A percentile compares a stretch with the other conserved stretches of the same genome.
Conservation (phyloP, 352 stramenopile genomes). For the Phytophthora tubulina region DNA sequence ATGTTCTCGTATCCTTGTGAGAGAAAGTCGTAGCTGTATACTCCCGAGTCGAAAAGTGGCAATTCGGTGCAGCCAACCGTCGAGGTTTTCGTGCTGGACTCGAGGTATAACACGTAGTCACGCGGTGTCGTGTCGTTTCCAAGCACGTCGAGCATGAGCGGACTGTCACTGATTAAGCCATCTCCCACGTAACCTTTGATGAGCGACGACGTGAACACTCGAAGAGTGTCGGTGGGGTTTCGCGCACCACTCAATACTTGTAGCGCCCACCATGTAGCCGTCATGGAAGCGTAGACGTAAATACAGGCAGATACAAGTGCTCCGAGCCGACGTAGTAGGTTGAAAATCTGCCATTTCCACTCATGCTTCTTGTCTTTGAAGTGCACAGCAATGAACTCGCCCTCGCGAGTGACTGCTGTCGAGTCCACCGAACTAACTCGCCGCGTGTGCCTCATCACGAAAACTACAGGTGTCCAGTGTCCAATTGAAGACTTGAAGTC, state of each 20-base stretch:
- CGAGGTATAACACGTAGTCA: constrained; percentile 44
- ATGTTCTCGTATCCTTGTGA: constrained; percentile 34
- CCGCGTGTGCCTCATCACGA: constrained; percentile 15
- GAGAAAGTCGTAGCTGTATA: constrained; percentile 51
- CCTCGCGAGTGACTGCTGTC: constrained; percentile 13
- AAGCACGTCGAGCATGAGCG: constrained; percentile 30
- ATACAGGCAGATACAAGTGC: constrained; percentile 26
- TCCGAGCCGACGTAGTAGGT: constrained; percentile 33
- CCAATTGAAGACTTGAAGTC: constrained; percentile 8
- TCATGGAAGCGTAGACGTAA: constrained; percentile 43
- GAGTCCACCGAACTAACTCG: constrained; percentile 25
- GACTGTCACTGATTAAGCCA: constrained; percentile 40
- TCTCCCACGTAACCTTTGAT: constrained; percentile 42
- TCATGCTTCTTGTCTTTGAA: constrained; percentile 23
- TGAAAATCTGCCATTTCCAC: constrained; percentile 31
- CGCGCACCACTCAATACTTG: constrained; percentile 29
- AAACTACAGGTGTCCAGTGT: not conserved
- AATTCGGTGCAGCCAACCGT: constrained; percentile 27
- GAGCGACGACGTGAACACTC: constrained; percentile 22
- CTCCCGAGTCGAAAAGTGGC: constrained; percentile 8
- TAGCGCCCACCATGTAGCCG: constrained; percentile 34
- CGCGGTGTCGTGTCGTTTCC: constrained; percentile 34
- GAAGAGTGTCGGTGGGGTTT: constrained; percentile 20
- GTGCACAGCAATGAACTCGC: constrained; percentile 17
- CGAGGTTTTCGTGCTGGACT: constrained; percentile 23